A percentile compares a stretch with the other conserved stretches of the same genome.
These are phyloP conservation scores for Termitomyces sp. DNA, from an alignment of 768 basidiomycete species.

Conservation along the genomic window DNA sequence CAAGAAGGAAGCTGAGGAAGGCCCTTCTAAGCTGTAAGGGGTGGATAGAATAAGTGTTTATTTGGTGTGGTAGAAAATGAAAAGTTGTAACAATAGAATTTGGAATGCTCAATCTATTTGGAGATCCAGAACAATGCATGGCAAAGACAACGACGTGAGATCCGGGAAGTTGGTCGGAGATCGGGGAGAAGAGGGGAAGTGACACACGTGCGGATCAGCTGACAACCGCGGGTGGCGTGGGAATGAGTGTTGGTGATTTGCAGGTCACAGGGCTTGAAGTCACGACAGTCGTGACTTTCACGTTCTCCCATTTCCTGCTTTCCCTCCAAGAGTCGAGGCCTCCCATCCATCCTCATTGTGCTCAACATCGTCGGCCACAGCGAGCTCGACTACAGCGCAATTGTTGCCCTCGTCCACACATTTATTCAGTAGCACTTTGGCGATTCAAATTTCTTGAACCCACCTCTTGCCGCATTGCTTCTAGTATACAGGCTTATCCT, in stretches of 20 bases:
- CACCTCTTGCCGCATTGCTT: neutral
- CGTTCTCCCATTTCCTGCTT: slow-evolving; percentile 20
- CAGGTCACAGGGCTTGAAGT: slow-evolving; percentile 27
- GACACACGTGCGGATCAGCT: slow-evolving; percentile 14
- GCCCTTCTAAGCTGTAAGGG: slow-evolving; percentile 17
- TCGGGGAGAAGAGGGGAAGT: neutral
- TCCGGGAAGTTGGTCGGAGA: neutral
- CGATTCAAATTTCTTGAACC: slow-evolving; percentile 4
- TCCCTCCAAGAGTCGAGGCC: slow-evolving; percentile 8
- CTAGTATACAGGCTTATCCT: neutral
- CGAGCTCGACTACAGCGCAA: neutral
- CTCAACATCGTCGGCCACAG: neutral
- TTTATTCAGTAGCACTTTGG: neutral
- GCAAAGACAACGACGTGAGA: too few species aligned
- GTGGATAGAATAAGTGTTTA: slow-evolving; percentile 2
- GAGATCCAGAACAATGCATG: too few species aligned
- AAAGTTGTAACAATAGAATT: slow-evolving; percentile 7
- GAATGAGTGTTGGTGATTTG: slow-evolving; percentile 18
- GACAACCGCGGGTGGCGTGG: slow-evolving; percentile 21
- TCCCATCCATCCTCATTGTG: neutral
- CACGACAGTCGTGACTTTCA: slow-evolving; percentile 29
- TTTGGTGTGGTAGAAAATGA: slow-evolving; percentile 4
- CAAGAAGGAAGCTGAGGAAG: slow-evolving; percentile 25
- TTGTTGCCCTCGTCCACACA: too few species aligned
- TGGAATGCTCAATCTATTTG: neutral